Evolutionary conservation across 805 yeast species (phyloP).

Genomic region (Metschnikowia colocasiae): DNA sequence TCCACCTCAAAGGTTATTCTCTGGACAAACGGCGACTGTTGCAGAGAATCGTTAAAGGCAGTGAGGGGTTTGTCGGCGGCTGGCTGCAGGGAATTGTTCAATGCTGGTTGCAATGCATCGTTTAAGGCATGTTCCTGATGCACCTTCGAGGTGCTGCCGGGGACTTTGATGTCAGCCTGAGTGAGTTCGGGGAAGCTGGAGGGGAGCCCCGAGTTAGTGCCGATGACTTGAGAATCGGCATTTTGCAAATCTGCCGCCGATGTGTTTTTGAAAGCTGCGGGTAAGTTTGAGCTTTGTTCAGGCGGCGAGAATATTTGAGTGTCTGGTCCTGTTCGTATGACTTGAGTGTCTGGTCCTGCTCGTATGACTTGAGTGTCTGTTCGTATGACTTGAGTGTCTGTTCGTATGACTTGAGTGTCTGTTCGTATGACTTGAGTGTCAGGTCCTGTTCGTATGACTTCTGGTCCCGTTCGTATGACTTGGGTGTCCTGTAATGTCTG

Average conservation of each 20-base stretch:
- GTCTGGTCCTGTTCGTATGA: neutral
- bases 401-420: neutral
- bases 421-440: neutral
- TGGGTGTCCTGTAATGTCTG: neutral
- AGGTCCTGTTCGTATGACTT: neutral
- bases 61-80: neutral
- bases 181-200: constrained; percentile 1
- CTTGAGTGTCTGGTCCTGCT: neutral
- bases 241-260: neutral
- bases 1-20: neutral
- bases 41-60: no score
- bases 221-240: neutral
- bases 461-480: neutral
- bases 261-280: neutral
- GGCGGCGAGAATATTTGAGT: neutral
- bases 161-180: neutral
- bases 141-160: neutral
- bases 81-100: neutral
- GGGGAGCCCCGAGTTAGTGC: neutral
- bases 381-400: neutral
- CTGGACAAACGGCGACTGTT: neutral
- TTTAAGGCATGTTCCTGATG: neutral
- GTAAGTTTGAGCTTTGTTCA: neutral
- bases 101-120: neutral
- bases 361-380: neutral